Base-by-base conservation (phyloP, 2,329 filamentous ascomycete species). In the Pyrenochaeta sp. region DNA sequence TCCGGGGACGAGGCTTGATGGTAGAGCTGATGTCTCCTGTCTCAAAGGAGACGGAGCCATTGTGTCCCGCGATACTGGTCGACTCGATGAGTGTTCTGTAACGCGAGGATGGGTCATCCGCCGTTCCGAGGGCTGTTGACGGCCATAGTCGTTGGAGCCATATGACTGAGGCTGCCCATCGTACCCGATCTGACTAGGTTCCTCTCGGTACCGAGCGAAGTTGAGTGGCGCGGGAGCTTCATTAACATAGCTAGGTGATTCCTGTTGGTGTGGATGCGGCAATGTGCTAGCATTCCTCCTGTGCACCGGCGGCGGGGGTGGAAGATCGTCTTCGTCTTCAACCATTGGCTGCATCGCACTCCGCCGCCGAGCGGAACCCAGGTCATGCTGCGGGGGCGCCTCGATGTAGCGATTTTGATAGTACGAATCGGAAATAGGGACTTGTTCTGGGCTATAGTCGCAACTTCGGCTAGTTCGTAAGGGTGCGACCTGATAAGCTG, bases 341-440 rank as follows among this genome's bases (percentile, higher is more conserved):
- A 87, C 86, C 6, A 84, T 88, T 2, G 84, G 86, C 65, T 88
- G 87, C 84, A 87, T 83, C 0, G 83, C 82, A 56, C 68, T 74
- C 22, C 67, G 65, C 81, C 80, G 67, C 80, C 77, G 52, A 83
- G 83, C 19, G 72, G 72, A 28, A 75, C 56, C 70, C 59, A 88
- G 85, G 55, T 75, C 72, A 8, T 69, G 62, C 15, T 63, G 49
- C 2, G 68, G 62, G 1, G 64, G 55, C 12, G 66, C 66, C 24
- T 61, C 61, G 24, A 70, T 69, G 69, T 52, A 79, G 73, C 61
- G 77, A 53, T 61, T 72, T 40, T 66, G 71, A 49, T 55, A 74
- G 69, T 64, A 80, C 58, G 49, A 71, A 62, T 73, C 77, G 55
- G 61, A 68, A 54, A 61, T 73, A 2, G 68, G 59, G 8, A 60